Conservation (phyloP, 805 yeast genomes). For the Scheffersomyces stipitis region DNA sequence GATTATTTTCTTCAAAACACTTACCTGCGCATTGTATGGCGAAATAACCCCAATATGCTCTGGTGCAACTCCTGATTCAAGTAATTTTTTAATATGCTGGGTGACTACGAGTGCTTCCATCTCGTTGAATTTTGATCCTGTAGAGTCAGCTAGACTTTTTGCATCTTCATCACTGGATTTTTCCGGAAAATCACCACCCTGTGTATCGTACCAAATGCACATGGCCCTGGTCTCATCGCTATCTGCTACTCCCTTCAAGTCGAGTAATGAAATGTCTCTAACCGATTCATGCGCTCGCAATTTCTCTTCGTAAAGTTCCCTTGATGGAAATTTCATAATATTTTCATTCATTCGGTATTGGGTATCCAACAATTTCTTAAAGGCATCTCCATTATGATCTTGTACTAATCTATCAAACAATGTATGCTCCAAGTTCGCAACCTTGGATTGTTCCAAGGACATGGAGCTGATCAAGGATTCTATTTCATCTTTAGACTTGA, state of each 20-base stretch:
- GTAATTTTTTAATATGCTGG: conserved; percentile 53
- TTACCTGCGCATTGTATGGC: conserved; percentile 88
- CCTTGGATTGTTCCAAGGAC: conserved; percentile 18
- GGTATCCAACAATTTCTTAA: conserved; percentile 60
- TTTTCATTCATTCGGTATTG: conserved; percentile 86
- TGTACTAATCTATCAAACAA: conserved; percentile 75
- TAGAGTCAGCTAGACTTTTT: conserved; percentile 10
- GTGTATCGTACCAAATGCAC: conserved; percentile 86
- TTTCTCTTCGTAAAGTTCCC: conserved; percentile 58
- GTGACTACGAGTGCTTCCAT: conserved; percentile 67
- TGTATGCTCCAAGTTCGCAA: conserved; percentile 59
- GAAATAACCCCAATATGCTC: conserved; percentile 79
- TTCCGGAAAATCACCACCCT: conserved; percentile 83
- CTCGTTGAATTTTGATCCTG: conserved; percentile 70
- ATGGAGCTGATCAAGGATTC: conserved; percentile 1
- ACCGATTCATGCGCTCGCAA: conserved; percentile 66
- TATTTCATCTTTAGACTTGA: conserved; percentile 50
- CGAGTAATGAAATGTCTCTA: conserved; percentile 48
- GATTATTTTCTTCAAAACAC: conserved; percentile 50
- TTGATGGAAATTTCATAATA: conserved; percentile 79
- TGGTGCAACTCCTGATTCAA: conserved; percentile 51
- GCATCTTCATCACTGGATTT: conserved; percentile 35
- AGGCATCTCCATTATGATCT: conserved; percentile 40
- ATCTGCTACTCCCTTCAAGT: conserved; percentile 43
- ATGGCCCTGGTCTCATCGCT: conserved; percentile 58